Evolutionary conservation across 176 grass and related monocot genomes (phyloP).

Genomic region (Hordeum marinum): DNA sequence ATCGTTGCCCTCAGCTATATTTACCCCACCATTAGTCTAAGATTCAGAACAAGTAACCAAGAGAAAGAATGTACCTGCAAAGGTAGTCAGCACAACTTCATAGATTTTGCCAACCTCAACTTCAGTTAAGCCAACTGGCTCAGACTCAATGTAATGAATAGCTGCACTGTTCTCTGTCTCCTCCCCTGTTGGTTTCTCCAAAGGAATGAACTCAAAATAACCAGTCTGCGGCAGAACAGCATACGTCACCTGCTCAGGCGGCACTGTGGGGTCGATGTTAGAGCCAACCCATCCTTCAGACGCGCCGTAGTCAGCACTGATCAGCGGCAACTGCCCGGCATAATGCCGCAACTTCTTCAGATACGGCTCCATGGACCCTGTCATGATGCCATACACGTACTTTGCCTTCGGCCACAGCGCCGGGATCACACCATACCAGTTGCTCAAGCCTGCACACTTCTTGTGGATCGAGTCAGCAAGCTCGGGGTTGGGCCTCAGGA

Average conservation of each 20-base stretch:
- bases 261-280: slow-evolving; percentile 62
- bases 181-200: slow-evolving; percentile 64
- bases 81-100: slow-evolving; percentile 79
- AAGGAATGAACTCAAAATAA: slow-evolving; percentile 96
- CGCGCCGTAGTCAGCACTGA: slow-evolving; percentile 84
- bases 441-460: slow-evolving; percentile 60
- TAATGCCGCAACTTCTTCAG: slow-evolving; percentile 91
- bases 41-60: slow-evolving; percentile 11
- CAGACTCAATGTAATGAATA: slow-evolving; percentile 80
- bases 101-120: slow-evolving; percentile 83
- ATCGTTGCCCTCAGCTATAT: too few species aligned
- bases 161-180: slow-evolving; percentile 43
- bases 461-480: slow-evolving; percentile 70
- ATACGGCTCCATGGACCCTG: slow-evolving; percentile 98
- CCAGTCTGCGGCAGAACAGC: slow-evolving; percentile 71
- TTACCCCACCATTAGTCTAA: neutral
- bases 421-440: slow-evolving; percentile 93
- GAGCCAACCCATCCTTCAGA: slow-evolving; percentile 98
- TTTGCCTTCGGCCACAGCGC: slow-evolving; percentile 93
- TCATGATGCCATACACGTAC: slow-evolving; percentile 92
- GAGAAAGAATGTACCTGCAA: slow-evolving; percentile 58
- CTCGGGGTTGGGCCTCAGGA: slow-evolving; percentile 65
- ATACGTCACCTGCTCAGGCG: slow-evolving; percentile 77
- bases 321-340: slow-evolving; percentile 73
- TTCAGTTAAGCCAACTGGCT: slow-evolving; percentile 76